These are phyloP conservation scores for Trichophyton benhamiae DNA, from an alignment of 2,329 filamentous ascomycete species.

Conservation along the genomic window DNA sequence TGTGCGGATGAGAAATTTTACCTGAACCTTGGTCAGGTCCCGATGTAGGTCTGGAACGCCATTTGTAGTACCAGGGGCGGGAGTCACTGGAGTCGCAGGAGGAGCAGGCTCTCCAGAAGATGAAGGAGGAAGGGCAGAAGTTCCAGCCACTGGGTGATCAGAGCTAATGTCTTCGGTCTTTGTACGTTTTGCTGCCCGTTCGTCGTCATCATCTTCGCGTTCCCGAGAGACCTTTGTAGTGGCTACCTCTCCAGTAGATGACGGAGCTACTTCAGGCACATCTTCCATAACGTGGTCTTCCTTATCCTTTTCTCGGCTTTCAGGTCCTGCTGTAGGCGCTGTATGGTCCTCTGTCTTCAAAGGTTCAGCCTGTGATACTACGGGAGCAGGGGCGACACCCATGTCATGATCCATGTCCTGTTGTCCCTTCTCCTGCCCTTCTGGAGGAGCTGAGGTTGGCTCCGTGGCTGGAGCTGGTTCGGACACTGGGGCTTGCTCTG, in stretches of 20 bases:
- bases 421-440: not conserved
- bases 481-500: too few relatives aligned
- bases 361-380: not conserved
- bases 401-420: not conserved
- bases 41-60: constrained; percentile 13
- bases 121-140: constrained; percentile 31
- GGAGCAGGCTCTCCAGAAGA: constrained; percentile 25
- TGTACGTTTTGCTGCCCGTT: constrained; percentile 67
- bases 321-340: not conserved
- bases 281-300: constrained; percentile 42
- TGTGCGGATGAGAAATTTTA: constrained; percentile 31
- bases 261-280: not conserved
- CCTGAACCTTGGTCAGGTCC: constrained; percentile 31
- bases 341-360: not conserved
- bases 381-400: not conserved
- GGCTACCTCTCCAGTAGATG: constrained; percentile 25
- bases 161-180: constrained; percentile 51
- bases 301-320: not conserved
- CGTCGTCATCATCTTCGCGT: constrained; percentile 58
- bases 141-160: constrained; percentile 34
- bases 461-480: too few relatives aligned
- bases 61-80: constrained; percentile 19
- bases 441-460: not conserved
- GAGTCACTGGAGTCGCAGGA: constrained; percentile 25
- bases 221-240: constrained; percentile 55